These are phyloP conservation scores for Dryas alaskensis DNA, from an alignment of 306 rosid genomes.

Conservation along the genomic window DNA sequence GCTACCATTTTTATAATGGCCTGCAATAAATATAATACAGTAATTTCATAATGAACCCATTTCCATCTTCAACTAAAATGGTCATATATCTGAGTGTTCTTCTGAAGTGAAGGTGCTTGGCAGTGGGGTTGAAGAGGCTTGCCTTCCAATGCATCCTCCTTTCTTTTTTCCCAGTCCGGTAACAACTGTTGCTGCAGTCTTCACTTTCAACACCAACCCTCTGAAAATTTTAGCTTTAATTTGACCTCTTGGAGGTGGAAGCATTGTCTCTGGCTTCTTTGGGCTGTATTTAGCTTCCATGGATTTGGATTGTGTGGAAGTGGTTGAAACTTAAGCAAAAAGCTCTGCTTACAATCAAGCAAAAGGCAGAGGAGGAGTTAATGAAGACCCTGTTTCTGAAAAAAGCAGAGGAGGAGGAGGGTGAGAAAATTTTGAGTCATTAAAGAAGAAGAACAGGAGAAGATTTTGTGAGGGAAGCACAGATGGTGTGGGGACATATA, in stretches of 20 bases:
- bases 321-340: neutral
- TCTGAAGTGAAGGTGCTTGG: neutral
- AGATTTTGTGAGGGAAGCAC: neutral
- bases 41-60: neutral
- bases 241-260: constrained; percentile 31
- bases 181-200: neutral
- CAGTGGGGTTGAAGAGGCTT: neutral
- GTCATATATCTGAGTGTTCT: neutral
- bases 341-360: neutral
- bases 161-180: neutral
- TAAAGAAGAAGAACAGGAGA: neutral
- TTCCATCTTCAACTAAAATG: neutral
- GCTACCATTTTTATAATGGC: neutral
- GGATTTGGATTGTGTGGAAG: constrained; percentile 2
- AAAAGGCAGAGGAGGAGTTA: neutral
- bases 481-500: neutral
- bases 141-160: constrained; percentile 12
- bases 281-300: constrained; percentile 10
- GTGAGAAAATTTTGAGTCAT: neutral
- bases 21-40: neutral
- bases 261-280: constrained; percentile 11
- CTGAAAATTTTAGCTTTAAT: constrained; percentile 18
- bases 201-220: neutral
- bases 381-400: neutral
- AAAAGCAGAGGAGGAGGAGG: neutral